Evolutionary conservation across 257 asterid species (phyloP), one percentile per base, ranked within the genome.

Genomic region (Solanum pennellii): DNA sequence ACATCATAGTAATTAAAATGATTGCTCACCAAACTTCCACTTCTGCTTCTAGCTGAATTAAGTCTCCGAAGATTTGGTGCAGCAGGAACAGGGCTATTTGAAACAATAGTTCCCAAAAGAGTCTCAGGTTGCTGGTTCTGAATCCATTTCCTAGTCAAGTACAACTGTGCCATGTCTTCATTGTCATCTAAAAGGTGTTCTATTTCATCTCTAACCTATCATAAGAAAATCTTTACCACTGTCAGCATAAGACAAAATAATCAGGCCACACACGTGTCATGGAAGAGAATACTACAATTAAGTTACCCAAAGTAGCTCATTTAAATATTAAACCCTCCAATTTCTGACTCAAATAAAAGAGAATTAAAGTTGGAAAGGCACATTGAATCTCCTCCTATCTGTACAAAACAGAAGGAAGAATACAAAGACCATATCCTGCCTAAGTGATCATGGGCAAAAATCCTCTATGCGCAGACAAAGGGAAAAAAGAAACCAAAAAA

Each of bases 101-200:
- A 86, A 83, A 92, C 87, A 69, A 89, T 88, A 49, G 92, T 89
- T 47, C 94, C 91, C 77, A 93, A 59, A 72, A 90, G 77, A 49
- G 93, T 93, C 92, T 94, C 99, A 52, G 90, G 73, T 90, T 97
- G 98, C 89, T 96, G 98, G 88, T 90, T 92, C 47, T 93, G 96
- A 86, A 93, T 91, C 99, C 97, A 94, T 90, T 95, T 97, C 91
- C 99, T 91, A 21, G 98, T 95, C 82, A 96, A 89, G 92, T 97
- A 94, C 79, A 97, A 90, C 66, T 97, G 98, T 68, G 95, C 97
- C 99, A 96, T 97, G 86, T 97, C 99, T 91, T 96, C 99, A 49
- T 96, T 93, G 83, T 97, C 99, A 86, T 97, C 99, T 83, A 97
- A 92, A 87, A 97, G 98, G 89, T 96, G 99, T 91, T 97, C 99